A percentile compares a stretch with the other conserved stretches of the same genome.
Conservation (phyloP, 1,284 basidiomycete species). For the Ustilago hordei region DNA sequence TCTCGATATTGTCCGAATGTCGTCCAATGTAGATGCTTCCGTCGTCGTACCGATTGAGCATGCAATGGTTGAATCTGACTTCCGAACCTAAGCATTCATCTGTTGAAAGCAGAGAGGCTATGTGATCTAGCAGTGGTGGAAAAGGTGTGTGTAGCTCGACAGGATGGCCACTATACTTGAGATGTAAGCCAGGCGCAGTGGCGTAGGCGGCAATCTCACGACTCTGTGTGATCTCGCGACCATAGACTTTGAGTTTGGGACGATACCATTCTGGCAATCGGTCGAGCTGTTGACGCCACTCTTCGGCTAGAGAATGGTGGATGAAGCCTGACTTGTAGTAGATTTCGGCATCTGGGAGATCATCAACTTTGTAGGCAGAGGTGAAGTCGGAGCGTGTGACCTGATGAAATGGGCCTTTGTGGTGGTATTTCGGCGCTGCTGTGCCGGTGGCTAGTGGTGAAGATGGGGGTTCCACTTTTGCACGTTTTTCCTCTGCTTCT, state of each 20-base stretch:
- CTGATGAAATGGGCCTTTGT: constrained; percentile 51
- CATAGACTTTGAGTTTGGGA: constrained; percentile 74
- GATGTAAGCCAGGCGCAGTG: constrained; percentile 68
- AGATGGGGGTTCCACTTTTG: not conserved
- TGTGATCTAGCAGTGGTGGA: constrained; percentile 70
- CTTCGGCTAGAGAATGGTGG: constrained; percentile 60
- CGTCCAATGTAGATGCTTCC: constrained; percentile 72
- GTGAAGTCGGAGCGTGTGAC: constrained; percentile 36
- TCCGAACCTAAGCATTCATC: constrained; percentile 69
- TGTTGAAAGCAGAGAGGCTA: constrained; percentile 68
- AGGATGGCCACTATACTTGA: constrained; percentile 71
- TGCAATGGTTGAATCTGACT: constrained; percentile 73
- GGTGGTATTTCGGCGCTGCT: constrained; percentile 34
- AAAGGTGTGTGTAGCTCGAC: constrained; percentile 72
- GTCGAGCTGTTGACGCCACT: constrained; percentile 71
- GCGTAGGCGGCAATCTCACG: constrained; percentile 70
- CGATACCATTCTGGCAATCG: constrained; percentile 70
- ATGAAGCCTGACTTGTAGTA: constrained; percentile 71
- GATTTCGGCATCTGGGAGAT: constrained; percentile 69
- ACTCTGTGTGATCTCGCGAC: constrained; percentile 72
- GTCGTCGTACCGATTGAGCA: constrained; percentile 74
- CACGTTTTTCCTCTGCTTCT: constrained; percentile 10
- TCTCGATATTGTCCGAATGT: constrained; percentile 70
- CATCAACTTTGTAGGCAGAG: constrained; percentile 25
- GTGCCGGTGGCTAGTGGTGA: not conserved